phyloP scores from a whole-genome alignment of 768 basidiomycete genomes.

The Mycena maculata region DNA sequence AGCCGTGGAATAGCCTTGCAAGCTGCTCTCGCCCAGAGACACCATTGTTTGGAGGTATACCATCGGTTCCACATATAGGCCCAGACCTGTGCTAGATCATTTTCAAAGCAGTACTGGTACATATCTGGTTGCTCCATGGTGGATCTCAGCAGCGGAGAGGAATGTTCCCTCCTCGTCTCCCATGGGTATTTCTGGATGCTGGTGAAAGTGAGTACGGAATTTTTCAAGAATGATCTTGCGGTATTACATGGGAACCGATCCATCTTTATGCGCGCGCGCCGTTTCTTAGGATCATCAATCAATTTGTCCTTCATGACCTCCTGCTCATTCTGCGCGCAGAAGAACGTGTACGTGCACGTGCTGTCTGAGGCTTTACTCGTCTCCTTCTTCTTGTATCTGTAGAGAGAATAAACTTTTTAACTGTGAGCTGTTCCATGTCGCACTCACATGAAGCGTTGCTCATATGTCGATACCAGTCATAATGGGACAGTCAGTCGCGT shows the following conservation, averaged over 20 bases:
- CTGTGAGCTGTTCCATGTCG: no score
- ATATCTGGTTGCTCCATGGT: background rate
- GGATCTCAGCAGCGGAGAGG: background rate
- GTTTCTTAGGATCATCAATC: background rate
- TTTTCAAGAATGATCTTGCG: constrained; percentile 26
- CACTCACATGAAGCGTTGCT: no score
- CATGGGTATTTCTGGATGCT: constrained; percentile 34
- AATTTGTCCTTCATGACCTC: background rate
- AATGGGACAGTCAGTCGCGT: no score
- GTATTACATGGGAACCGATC: constrained; percentile 22
- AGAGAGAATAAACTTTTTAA: no score
- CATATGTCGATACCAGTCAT: no score
- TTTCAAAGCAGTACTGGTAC: background rate
- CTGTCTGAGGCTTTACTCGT: no score
- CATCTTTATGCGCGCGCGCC: no score
- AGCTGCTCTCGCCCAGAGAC: background rate
- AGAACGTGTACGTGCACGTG: no score
- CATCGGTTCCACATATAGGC: constrained; percentile 5
- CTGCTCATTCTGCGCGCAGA: no score
- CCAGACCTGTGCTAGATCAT: background rate
- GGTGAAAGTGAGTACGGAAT: constrained; percentile 35
- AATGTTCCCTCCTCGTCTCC: constrained; percentile 2
- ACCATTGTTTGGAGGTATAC: background rate
- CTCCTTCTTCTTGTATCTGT: no score
- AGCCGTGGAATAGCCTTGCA: background rate